A percentile compares a stretch with the other conserved stretches of the same genome.
These are phyloP conservation scores for Grigorovia yakushimaensis DNA, from an alignment of 805 yeast genomes.

Conservation along the genomic window DNA sequence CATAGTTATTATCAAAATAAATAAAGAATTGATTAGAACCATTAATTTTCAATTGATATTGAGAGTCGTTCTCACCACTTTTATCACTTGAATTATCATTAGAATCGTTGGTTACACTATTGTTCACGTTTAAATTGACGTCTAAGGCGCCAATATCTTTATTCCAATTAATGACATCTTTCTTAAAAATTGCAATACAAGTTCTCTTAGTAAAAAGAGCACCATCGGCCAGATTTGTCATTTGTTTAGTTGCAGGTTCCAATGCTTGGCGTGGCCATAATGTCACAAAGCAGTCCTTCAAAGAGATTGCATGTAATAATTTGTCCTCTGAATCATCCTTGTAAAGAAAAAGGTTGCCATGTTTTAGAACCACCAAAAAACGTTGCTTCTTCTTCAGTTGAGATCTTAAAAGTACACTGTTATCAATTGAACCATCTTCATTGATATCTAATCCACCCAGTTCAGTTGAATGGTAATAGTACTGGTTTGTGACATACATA, in stretches of 20 bases:
- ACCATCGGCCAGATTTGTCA: conserved; percentile 41
- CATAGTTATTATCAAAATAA: conserved; percentile 66
- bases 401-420: conserved; percentile 14
- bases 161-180: conserved; percentile 18
- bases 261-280: conserved; percentile 74
- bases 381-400: conserved; percentile 40
- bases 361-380: conserved; percentile 65
- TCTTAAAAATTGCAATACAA: conserved; percentile 63
- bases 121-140: conserved; percentile 1
- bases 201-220: conserved; percentile 71
- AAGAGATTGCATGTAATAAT: conserved; percentile 66
- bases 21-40: conserved; percentile 40
- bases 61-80: neutral
- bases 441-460: conserved; percentile 8
- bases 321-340: conserved; percentile 46
- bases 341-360: conserved; percentile 83
- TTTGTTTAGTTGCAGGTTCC: neutral
- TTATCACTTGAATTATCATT: neutral
- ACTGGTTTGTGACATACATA: conserved; percentile 77
- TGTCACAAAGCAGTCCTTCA: conserved; percentile 59
- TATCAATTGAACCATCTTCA: conserved; percentile 5
- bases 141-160: neutral
- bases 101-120: neutral
- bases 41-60: conserved; percentile 1
- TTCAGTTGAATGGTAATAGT: conserved; percentile 43